Conservation (phyloP, 768 basidiomycete genomes). For the Amanita exitialis region DNA sequence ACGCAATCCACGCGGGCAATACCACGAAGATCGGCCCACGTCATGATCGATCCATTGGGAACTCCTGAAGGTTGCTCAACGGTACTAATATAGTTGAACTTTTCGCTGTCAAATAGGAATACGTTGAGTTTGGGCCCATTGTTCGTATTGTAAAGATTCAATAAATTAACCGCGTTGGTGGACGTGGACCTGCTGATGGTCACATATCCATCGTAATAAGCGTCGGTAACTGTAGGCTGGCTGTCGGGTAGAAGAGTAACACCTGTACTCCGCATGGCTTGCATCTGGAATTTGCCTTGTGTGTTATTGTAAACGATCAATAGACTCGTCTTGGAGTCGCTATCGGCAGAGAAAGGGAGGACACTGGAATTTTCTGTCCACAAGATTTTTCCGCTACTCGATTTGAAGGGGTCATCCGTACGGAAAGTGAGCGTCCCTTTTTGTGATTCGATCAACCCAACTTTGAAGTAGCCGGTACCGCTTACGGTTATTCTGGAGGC, state of each 20-base stretch:
- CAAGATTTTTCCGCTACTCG: neutral
- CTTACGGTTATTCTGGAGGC: neutral
- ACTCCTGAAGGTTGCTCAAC: too few species aligned
- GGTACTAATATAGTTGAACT: neutral
- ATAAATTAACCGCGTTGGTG: too few species aligned
- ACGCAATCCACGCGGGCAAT: neutral
- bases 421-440: neutral
- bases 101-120: neutral
- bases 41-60: too few species aligned
- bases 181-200: neutral
- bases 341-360: neutral
- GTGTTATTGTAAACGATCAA: neutral
- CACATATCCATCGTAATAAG: neutral
- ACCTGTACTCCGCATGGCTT: neutral
- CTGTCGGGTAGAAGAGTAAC: neutral
- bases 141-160: too few species aligned
- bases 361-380: neutral
- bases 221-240: neutral
- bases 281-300: neutral
- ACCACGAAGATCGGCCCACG: neutral
- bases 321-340: neutral
- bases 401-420: neutral
- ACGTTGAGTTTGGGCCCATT: too few species aligned
- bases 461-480: neutral
- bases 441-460: neutral